phyloP scores from a whole-genome alignment of 768 basidiomycete species.

The Psilocybe tampanensis region DNA sequence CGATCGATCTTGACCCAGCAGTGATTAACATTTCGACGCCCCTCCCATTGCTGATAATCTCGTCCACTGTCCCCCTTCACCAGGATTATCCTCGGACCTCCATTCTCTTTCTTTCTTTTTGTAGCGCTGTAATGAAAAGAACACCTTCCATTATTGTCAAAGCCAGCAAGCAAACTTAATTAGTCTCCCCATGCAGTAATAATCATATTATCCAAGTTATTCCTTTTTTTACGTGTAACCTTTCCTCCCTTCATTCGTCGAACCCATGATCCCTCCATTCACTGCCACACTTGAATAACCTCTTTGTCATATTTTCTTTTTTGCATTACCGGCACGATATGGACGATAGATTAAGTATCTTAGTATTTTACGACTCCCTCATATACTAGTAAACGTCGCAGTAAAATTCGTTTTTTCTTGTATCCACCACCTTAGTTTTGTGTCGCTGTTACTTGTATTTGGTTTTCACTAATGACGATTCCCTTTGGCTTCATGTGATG shows the following conservation, averaged over 20 bases:
- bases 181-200: slow-evolving; percentile 10
- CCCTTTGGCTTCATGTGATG: neutral
- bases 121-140: neutral
- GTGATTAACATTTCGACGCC: slow-evolving; percentile 5
- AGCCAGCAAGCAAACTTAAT: slow-evolving; percentile 6
- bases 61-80: neutral
- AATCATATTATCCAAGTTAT: slow-evolving; percentile 8
- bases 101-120: neutral
- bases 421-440: slow-evolving; percentile 19
- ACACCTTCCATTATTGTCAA: neutral
- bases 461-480: slow-evolving; percentile 1
- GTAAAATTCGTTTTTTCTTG: slow-evolving; percentile 16
- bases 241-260: slow-evolving; percentile 5
- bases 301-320: neutral
- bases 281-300: slow-evolving; percentile 1
- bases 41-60: neutral
- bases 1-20: slow-evolving; percentile 35
- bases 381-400: slow-evolving; percentile 5
- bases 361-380: slow-evolving; percentile 9
- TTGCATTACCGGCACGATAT: slow-evolving; percentile 13
- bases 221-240: slow-evolving; percentile 18
- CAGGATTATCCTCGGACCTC: neutral
- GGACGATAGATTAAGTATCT: slow-evolving; percentile 20
- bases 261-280: slow-evolving; percentile 4
- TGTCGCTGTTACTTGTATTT: slow-evolving; percentile 10